These are phyloP conservation scores for Chrysopogon serrulatus DNA, from an alignment of 176 grass and related monocot species.

Conservation along the genomic window DNA sequence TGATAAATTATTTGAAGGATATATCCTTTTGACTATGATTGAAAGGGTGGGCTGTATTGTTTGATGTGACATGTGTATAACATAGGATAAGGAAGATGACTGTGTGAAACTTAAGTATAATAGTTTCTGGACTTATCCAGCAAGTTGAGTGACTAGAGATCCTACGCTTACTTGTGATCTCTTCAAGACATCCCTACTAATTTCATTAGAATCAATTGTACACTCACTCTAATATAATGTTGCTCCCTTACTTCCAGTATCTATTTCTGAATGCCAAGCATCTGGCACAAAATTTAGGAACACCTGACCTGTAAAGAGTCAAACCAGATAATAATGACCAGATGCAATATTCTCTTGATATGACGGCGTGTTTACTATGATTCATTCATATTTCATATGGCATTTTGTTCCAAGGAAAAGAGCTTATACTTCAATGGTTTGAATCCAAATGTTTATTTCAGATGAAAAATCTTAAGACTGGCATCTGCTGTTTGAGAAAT, in stretches of 20 bases:
- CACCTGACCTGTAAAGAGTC: not conserved
- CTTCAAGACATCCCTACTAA: conserved; percentile 6
- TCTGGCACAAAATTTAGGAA: not conserved
- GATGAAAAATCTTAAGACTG: conserved; percentile 33
- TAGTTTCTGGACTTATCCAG: conserved; percentile 14
- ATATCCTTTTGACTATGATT: conserved; percentile 23
- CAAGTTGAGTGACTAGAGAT: conserved; percentile 22
- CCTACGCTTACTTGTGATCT: conserved; percentile 4
- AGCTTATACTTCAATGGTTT: conserved; percentile 1
- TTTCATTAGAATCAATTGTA: not conserved
- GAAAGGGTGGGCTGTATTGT: conserved; percentile 20
- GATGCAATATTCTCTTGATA: conserved; percentile 2
- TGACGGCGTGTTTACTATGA: not conserved
- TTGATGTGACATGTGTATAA: conserved; percentile 25
- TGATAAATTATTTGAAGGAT: conserved; percentile 38
- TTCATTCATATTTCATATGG: conserved; percentile 4
- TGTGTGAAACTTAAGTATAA: conserved; percentile 13
- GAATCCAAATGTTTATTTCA: conserved; percentile 30
- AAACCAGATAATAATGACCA: not conserved
- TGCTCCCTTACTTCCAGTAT: conserved; percentile 11
- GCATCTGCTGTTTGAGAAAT: conserved; percentile 26
- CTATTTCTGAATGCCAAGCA: conserved; percentile 3
- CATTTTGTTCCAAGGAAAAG: not conserved
- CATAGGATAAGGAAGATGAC: conserved; percentile 30
- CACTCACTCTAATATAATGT: not conserved